A percentile compares a stretch with the other conserved stretches of the same genome.
Conservation (phyloP, 768 basidiomycete species). For the Glaciozyma antarctica region DNA sequence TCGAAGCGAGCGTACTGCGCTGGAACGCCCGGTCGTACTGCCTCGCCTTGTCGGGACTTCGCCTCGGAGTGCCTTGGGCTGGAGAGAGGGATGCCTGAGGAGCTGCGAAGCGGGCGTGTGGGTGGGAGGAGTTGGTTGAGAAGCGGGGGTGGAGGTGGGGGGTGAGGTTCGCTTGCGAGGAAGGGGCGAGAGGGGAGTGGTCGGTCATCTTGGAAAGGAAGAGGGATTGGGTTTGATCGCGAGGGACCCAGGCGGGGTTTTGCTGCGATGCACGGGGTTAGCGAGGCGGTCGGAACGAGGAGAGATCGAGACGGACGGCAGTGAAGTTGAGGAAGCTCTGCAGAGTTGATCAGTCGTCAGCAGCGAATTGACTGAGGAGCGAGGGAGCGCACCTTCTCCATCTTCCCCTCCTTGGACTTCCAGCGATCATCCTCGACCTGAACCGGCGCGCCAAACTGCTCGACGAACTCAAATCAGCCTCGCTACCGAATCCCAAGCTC, state of each 20-base stretch:
- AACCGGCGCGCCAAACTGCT: conserved; percentile 74
- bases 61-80: not conserved
- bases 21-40: conserved; percentile 28
- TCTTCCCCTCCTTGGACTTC: conserved; percentile 86
- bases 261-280: conserved; percentile 1
- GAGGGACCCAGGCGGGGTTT: conserved; percentile 79
- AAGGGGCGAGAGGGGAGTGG: conserved; percentile 17
- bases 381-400: conserved; percentile 59
- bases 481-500: not conserved
- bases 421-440: conserved; percentile 40
- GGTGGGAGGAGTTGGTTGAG: not conserved
- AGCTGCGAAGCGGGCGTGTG: not conserved
- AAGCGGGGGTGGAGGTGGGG: not conserved
- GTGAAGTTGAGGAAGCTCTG: conserved; percentile 84
- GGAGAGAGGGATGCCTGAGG: not conserved
- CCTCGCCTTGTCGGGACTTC: conserved; percentile 15
- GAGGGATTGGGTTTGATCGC: conserved; percentile 79
- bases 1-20: not conserved
- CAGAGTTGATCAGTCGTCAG: no score
- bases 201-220: conserved; percentile 68
- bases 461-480: no score
- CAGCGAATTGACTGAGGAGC: no score
- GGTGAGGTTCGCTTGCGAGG: not conserved
- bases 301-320: conserved; percentile 39
- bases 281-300: not conserved